Evolutionary conservation across 768 basidiomycete genomes (phyloP).

Genomic region (Piloderma croceum): DNA sequence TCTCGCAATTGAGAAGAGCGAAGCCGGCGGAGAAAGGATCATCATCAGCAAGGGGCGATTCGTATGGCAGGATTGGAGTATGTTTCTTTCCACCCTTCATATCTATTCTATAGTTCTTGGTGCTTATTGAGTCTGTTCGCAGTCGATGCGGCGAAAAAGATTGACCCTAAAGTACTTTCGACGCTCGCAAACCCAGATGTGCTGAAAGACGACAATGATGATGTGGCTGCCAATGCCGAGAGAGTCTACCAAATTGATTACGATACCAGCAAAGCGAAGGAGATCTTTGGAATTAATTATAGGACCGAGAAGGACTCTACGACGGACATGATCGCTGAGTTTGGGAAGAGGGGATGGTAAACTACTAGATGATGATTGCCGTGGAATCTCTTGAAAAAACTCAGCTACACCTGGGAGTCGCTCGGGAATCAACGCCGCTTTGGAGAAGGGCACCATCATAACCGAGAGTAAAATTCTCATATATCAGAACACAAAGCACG

Average conservation of each 20-base stretch:
- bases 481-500: no score
- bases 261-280: conserved; percentile 32
- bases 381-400: no score
- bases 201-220: no score
- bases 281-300: conserved; percentile 39
- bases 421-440: no score
- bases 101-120: background rate
- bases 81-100: conserved; percentile 6
- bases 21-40: conserved; percentile 53
- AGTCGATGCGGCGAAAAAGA: conserved; percentile 36
- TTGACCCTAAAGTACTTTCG: conserved; percentile 26
- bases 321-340: conserved; percentile 38
- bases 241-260: conserved; percentile 24
- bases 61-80: conserved; percentile 35
- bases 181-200: conserved; percentile 22
- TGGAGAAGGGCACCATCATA: no score
- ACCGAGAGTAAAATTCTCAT: no score
- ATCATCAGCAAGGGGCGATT: conserved; percentile 32
- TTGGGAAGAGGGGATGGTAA: conserved; percentile 40
- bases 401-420: no score
- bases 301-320: conserved; percentile 34
- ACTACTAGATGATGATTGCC: no score
- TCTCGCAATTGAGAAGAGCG: conserved; percentile 43
- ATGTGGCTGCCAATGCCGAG: conserved; percentile 22
- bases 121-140: background rate